phyloP scores from a whole-genome alignment of 2,329 filamentous ascomycete species.

The Colletotrichum sp. region DNA sequence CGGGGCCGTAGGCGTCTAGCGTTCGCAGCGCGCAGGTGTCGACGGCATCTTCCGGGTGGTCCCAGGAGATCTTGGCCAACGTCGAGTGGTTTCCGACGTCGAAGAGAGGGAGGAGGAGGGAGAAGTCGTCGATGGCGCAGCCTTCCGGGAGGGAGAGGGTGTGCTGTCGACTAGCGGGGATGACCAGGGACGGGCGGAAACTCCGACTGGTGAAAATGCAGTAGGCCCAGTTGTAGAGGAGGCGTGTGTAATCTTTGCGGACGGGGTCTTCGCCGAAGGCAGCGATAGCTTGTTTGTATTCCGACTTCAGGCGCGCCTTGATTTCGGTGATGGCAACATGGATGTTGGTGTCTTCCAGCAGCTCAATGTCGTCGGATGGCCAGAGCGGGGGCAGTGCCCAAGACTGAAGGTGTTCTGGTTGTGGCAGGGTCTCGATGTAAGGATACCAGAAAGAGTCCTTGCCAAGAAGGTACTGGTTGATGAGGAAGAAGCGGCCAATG shows the following conservation, averaged over 20 bases:
- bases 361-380: slow-evolving; percentile 62
- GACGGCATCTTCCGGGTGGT: slow-evolving; percentile 43
- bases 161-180: slow-evolving; percentile 38
- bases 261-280: slow-evolving; percentile 24
- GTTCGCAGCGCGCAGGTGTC: slow-evolving; percentile 51
- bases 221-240: slow-evolving; percentile 68
- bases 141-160: slow-evolving; percentile 38
- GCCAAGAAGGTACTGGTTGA: slow-evolving; percentile 69
- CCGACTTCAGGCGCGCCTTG: slow-evolving; percentile 46
- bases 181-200: slow-evolving; percentile 65
- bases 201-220: slow-evolving; percentile 69
- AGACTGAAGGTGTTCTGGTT: slow-evolving; percentile 53
- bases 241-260: slow-evolving; percentile 44
- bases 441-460: slow-evolving; percentile 68
- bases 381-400: slow-evolving; percentile 70
- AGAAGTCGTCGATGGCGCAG: slow-evolving; percentile 63
- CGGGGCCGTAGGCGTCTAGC: slow-evolving; percentile 34
- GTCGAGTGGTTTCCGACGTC: slow-evolving; percentile 77
- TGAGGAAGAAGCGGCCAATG: slow-evolving; percentile 70
- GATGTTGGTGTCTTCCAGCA: slow-evolving; percentile 61
- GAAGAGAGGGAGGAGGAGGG: slow-evolving; percentile 72
- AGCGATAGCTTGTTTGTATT: slow-evolving; percentile 50
- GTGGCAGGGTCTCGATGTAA: slow-evolving; percentile 71
- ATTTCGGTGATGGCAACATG: slow-evolving; percentile 55
- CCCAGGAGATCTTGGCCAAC: slow-evolving; percentile 64